Conservation (phyloP, 306 rosid genomes). For the Vachellia collinsii region DNA sequence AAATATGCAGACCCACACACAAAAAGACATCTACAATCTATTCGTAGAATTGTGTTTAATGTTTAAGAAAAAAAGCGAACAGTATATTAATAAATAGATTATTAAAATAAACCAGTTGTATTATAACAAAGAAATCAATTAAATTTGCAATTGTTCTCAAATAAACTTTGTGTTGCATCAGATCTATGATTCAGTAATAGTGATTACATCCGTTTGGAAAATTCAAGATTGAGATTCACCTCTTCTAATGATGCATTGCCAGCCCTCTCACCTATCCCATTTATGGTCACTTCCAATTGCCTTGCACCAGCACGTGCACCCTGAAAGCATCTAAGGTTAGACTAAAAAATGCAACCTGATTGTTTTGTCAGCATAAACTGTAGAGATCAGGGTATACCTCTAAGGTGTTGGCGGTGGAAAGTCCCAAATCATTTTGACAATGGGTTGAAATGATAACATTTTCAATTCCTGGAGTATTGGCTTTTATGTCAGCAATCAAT, state of each 20-base stretch:
- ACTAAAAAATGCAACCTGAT: slow-evolving; percentile 20
- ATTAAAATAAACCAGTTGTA: too few relatives aligned
- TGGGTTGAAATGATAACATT: slow-evolving; percentile 93
- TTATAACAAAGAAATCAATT: too few relatives aligned
- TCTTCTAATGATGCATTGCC: slow-evolving; percentile 98
- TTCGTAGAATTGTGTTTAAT: too few relatives aligned
- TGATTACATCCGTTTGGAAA: slow-evolving; percentile 17
- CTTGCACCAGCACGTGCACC: slow-evolving; percentile 97
- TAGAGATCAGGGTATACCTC: slow-evolving; percentile 51
- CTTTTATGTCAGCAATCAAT: slow-evolving; percentile 85
- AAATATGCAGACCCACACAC: too few relatives aligned
- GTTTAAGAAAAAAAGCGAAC: too few relatives aligned
- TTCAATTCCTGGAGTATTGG: slow-evolving; percentile 87
- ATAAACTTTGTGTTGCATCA: slow-evolving; percentile 1
- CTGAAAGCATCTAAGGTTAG: slow-evolving; percentile 53
- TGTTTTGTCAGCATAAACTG: not conserved
- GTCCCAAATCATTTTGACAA: slow-evolving; percentile 99
- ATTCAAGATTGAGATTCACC: slow-evolving; percentile 47
- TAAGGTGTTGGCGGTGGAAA: slow-evolving; percentile 86
- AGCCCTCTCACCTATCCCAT: slow-evolving; percentile 99
- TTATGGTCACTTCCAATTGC: slow-evolving; percentile 94
- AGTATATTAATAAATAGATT: too few relatives aligned
- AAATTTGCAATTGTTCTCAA: too few relatives aligned
- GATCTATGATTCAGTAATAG: not conserved
- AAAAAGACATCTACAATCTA: too few relatives aligned